phyloP scores from a whole-genome alignment of 2,329 filamentous ascomycete species.

The Lecanicillium sp. region DNA sequence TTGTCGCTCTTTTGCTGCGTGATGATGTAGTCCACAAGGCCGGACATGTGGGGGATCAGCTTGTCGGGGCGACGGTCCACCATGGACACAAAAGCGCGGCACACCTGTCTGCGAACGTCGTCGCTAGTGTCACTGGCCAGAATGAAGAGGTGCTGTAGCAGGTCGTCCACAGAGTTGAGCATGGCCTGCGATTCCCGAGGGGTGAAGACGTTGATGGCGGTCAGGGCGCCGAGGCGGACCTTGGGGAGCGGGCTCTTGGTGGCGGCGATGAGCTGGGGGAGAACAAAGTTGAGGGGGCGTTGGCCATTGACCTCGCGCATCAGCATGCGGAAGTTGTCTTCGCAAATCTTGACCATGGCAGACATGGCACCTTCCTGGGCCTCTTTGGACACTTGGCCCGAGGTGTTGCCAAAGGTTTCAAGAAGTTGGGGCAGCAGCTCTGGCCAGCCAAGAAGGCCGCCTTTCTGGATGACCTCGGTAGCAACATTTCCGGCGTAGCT shows the following conservation, averaged over 20 bases:
- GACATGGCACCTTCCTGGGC: conserved; percentile 91
- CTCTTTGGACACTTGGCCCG: conserved; percentile 58
- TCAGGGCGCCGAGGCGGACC: conserved; percentile 72
- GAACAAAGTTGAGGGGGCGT: conserved; percentile 76
- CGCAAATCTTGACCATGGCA: conserved; percentile 89
- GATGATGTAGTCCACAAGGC: conserved; percentile 88
- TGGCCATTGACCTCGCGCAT: conserved; percentile 85
- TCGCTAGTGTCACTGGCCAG: conserved; percentile 69
- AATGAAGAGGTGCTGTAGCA: conserved; percentile 76
- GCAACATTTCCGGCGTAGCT: conserved; percentile 89
- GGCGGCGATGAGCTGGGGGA: conserved; percentile 85
- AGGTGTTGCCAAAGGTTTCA: conserved; percentile 65
- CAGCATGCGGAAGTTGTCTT: conserved; percentile 83
- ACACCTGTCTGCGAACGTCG: conserved; percentile 87
- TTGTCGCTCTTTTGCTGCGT: conserved; percentile 82
- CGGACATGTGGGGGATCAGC: conserved; percentile 78
- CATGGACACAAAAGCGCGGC: conserved; percentile 84
- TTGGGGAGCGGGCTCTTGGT: conserved; percentile 68
- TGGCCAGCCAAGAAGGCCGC: conserved; percentile 85
- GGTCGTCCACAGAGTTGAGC: conserved; percentile 68
- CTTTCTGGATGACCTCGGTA: conserved; percentile 79
- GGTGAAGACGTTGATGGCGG: conserved; percentile 86
- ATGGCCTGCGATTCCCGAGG: conserved; percentile 77
- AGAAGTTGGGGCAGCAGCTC: conserved; percentile 80
- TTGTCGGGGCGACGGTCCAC: conserved; percentile 88